Evolutionary conservation across 2,329 filamentous ascomycete genomes (phyloP), one percentile per base, ranked within the genome.

Genomic region (Trichophyton rubrum): DNA sequence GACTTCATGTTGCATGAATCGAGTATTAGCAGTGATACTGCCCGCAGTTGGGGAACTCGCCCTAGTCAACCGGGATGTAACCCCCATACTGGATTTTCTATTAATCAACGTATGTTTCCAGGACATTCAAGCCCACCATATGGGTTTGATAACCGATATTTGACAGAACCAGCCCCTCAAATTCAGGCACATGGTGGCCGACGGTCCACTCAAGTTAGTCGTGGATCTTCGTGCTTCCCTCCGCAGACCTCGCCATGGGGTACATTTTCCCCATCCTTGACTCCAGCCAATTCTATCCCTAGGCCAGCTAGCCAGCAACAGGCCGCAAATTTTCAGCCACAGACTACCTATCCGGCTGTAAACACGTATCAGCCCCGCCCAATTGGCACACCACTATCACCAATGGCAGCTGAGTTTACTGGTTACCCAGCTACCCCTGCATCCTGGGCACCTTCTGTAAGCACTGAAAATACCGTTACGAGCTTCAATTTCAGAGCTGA

Each of bases 371-470:
- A 79, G 64, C 79, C 79, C 66, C 82, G 82, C 64, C 77, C 82
- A 27, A 78, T 82, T 63, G 82, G 84, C 27, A 88, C 85, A 17
- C 79, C 85, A 6, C 77, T 90, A 47, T 89, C 87, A 17, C 86
- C 87, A 11, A 84, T 88, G 65, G 87, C 87, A 27, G 85, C 82
- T 3, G 87, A 90, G 69, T 90, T 90, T 66, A 88, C 84, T 11
- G 81, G 84, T 3, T 59, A 67, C 35, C 69, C 60, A 59, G 49
- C 66, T 47, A 68, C 62, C 60, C 61, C 64, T 60, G 64, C 61
- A 43, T 57, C 68, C 43, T 71, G 75, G 75, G 62, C 71, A 71
- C 58, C 73, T 68, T 51, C 86, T 78, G 85, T 66, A 80, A 85
- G 74, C 80, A 24, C 33, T 6, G 33, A 38, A 43, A 38, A 5